A percentile compares a stretch with the other conserved stretches of the same genome.
phyloP scores from a whole-genome alignment of 768 basidiomycete genomes.

The Neoboletus brunneissimus region DNA sequence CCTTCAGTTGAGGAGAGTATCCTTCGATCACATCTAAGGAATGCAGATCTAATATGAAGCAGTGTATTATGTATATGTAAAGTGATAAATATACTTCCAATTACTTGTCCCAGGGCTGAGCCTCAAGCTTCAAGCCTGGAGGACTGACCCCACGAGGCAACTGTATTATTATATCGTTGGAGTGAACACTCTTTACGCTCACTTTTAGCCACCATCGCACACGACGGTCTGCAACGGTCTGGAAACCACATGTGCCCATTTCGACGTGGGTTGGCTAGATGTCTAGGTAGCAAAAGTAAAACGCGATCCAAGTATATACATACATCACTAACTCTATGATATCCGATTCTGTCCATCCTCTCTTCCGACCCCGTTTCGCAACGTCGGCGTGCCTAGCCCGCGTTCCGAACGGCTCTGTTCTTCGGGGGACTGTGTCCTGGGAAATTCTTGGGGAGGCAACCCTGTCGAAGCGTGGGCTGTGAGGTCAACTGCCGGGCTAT shows the following conservation, averaged over 20 bases:
- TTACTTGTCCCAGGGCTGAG: neutral
- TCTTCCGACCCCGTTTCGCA: slow-evolving; percentile 46
- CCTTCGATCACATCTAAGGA: slow-evolving; percentile 63
- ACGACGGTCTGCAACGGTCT: neutral
- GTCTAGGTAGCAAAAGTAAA: slow-evolving; percentile 7
- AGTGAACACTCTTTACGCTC: neutral
- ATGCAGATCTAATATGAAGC: slow-evolving; percentile 63
- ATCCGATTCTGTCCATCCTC: slow-evolving; percentile 20
- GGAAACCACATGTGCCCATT: neutral
- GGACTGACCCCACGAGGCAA: neutral
- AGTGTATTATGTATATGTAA: neutral
- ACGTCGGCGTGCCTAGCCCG: slow-evolving; percentile 62
- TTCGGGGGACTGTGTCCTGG: slow-evolving; percentile 28
- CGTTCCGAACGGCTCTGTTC: slow-evolving; percentile 59
- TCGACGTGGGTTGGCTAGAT: neutral
- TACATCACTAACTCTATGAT: neutral
- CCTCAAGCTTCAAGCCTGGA: neutral
- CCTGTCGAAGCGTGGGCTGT: slow-evolving; percentile 21
- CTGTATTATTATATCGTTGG: neutral
- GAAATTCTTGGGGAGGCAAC: slow-evolving; percentile 15
- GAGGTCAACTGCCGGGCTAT: slow-evolving; percentile 45
- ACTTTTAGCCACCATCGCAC: neutral
- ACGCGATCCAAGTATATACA: neutral
- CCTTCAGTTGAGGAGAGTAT: slow-evolving; percentile 67
- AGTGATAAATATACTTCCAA: neutral